These are phyloP conservation scores for thale cress (Arabidopsis thaliana) DNA, from an alignment of 345 rosid genomes.

Conservation along the genomic window DNA sequence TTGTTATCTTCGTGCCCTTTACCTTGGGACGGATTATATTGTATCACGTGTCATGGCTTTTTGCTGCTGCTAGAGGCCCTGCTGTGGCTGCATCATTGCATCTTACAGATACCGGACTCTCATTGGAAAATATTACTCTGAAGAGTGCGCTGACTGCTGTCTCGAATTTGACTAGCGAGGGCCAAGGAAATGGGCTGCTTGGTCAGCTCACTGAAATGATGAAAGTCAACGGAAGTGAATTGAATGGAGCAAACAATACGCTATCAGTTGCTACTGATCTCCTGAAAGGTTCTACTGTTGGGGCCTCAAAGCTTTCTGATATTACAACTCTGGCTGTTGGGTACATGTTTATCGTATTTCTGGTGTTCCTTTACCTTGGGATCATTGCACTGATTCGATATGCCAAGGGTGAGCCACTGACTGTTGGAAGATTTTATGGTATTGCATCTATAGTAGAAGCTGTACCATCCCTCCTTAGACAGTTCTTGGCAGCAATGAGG, in stretches of 20 bases:
- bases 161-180: conserved; percentile 75
- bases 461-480: conserved; percentile 89
- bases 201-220: conserved; percentile 68
- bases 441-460: conserved; percentile 84
- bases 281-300: conserved; percentile 64
- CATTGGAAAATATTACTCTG: conserved; percentile 61
- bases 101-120: conserved; percentile 67
- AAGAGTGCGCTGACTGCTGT: conserved; percentile 76
- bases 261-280: conserved; percentile 63
- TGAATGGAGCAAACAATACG: conserved; percentile 62
- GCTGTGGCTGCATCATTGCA: conserved; percentile 47
- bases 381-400: conserved; percentile 82
- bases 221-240: conserved; percentile 68
- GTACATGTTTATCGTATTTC: conserved; percentile 74
- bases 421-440: conserved; percentile 81
- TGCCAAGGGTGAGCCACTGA: conserved; percentile 94
- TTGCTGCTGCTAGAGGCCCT: conserved; percentile 82
- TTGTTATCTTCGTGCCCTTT: conserved; percentile 90
- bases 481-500: conserved; percentile 95
- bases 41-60: conserved; percentile 74
- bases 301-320: conserved; percentile 88
- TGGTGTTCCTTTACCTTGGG: conserved; percentile 81
- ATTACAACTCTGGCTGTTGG: conserved; percentile 95
- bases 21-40: conserved; percentile 83
- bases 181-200: conserved; percentile 60